These are phyloP conservation scores for Cenchrus fungigraminus DNA, from an alignment of 176 grass and related monocot species.

Conservation along the genomic window DNA sequence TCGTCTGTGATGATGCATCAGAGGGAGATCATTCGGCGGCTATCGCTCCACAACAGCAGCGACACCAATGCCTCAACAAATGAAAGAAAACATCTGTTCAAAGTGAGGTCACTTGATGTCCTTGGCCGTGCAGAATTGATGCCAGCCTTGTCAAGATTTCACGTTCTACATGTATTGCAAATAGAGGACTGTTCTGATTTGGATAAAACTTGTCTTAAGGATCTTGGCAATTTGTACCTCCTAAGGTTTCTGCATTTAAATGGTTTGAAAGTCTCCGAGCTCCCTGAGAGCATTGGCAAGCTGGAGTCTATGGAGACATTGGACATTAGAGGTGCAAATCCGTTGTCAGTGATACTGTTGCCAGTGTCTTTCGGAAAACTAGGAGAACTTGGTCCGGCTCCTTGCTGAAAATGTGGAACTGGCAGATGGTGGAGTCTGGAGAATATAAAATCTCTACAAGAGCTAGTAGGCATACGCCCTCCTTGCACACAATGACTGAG, in stretches of 20 bases:
- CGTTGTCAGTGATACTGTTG: neutral
- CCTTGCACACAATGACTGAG: neutral
- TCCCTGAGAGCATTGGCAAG: constrained; percentile 4
- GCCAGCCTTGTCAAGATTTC: neutral
- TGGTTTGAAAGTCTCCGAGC: neutral
- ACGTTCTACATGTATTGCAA: neutral
- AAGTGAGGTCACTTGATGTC: constrained; percentile 10
- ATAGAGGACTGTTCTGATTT: neutral
- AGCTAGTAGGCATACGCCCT: neutral
- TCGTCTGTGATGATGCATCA: neutral
- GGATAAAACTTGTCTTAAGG: neutral
- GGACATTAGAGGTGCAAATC: neutral
- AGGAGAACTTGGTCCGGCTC: neutral
- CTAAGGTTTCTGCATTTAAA: neutral
- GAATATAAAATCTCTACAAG: constrained; percentile 6
- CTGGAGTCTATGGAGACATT: neutral
- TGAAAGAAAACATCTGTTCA: neutral
- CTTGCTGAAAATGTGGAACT: neutral
- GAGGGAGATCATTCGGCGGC: neutral
- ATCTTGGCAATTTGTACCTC: neutral
- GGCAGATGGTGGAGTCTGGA: neutral
- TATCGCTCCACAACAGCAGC: neutral
- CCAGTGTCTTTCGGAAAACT: neutral
- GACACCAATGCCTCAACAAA: neutral
- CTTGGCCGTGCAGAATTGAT: neutral